These are phyloP conservation scores for Fraxinus greggii DNA, from an alignment of 305 asterid species.

Conservation along the genomic window DNA sequence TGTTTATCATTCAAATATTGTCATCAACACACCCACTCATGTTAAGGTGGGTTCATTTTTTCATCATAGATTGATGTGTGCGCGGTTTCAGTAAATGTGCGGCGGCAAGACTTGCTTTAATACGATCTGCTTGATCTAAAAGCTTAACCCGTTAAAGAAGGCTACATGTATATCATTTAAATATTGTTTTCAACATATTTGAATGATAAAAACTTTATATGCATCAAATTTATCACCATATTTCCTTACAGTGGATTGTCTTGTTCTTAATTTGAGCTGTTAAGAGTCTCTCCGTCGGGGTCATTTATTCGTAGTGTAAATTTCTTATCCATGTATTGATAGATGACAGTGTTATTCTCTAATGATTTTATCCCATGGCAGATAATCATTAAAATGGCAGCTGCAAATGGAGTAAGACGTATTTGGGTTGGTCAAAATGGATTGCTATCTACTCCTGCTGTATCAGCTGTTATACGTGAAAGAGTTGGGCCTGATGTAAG, in stretches of 20 bases:
- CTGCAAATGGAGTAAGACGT: constrained; percentile 93
- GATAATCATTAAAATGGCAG: constrained; percentile 93
- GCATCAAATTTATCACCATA: not conserved
- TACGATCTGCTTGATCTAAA: not conserved
- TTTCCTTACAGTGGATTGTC: not conserved
- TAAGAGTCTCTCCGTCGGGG: not conserved
- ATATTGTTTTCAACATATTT: not conserved
- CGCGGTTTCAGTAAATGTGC: not conserved
- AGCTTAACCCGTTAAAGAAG: not conserved
- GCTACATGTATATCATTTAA: not conserved
- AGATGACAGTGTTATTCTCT: constrained; percentile 9
- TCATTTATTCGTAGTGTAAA: not conserved
- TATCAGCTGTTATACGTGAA: constrained; percentile 83
- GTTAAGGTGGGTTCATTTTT: not conserved
- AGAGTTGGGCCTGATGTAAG: constrained; percentile 85
- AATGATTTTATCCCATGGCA: constrained; percentile 30
- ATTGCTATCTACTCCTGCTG: constrained; percentile 92
- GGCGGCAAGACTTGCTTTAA: not conserved
- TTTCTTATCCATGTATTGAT: constrained; percentile 14
- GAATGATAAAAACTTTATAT: not conserved
- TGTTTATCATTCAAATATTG: not conserved
- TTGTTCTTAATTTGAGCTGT: not conserved
- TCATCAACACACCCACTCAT: not conserved
- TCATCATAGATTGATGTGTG: not conserved
- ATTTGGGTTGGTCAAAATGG: constrained; percentile 97